Evolutionary conservation across 805 yeast genomes (phyloP), one percentile per base, ranked within the genome.

Genomic region (Kodamaea sagamina): DNA sequence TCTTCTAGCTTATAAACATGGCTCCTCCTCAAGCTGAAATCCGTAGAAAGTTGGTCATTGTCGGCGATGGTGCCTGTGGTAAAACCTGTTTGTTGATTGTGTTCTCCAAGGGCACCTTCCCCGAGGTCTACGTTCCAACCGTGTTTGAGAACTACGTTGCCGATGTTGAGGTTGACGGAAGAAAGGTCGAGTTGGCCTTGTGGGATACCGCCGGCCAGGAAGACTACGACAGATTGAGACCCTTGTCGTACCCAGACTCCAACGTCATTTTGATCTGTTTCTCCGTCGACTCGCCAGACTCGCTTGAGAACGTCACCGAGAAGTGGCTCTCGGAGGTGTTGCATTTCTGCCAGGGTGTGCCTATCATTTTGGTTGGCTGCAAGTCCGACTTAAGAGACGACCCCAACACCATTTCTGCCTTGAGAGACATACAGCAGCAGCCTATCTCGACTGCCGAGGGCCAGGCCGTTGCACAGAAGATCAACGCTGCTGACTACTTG

Each of bases 121-220:
- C 63, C 18, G 62, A 59, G 42, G 63, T 59, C 6, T 59, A 59
- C 48, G 63, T 58, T 12, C 63, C 63, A 3, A 59, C 63, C 17
- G 98, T 92, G 48, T 92, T 92, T 61, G 98, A 92, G 67, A 93
- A 90, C 75, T 93, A 92, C 68, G 97, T 92, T 57, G 95, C 97
- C 36, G 97, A 89, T 65, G 97, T 92, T 46, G 74, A 68, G 52
- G 96, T 69, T 29, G 75, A 70, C 47, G 74, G 74, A 31, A 68
- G 75, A 66, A 69, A 64, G 49, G 97, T 92, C 41, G 63, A 57
- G 32, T 57, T 67, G 44, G 63, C 61, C 25, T 62, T 70, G n/a
- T 70, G 74, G 73, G 75, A 71, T 57, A 61, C 71, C 36, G 71
- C 97, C 44, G 97, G 97, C 52, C 97, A 89, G 79, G 97, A 89